Conservation (phyloP, 164 flowering plant genomes). For the Chloranthus sessilifolius region DNA sequence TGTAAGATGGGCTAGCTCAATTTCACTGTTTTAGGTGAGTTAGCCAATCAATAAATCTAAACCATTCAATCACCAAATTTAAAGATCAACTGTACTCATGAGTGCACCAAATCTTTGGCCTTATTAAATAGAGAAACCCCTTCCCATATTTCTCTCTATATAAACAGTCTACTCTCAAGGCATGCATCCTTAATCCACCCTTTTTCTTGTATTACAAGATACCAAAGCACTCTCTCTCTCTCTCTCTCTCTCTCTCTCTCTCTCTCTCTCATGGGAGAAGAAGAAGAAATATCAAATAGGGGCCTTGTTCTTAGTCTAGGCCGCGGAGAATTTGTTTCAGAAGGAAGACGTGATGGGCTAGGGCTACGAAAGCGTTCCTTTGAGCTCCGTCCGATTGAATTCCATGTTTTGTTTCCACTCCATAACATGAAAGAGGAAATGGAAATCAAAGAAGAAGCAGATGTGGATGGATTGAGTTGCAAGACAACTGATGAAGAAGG, state of each 20-base stretch:
- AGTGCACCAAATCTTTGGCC: background rate
- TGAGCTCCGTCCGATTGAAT: constrained; percentile 9
- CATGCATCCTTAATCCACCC: too few species aligned
- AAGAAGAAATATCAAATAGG: constrained; percentile 10
- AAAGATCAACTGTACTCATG: too few species aligned
- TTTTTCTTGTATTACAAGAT: too few species aligned
- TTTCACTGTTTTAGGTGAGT: too few species aligned
- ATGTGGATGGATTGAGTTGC: constrained; percentile 6
- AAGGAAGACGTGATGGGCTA: background rate
- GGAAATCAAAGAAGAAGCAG: constrained; percentile 5
- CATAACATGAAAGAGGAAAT: constrained; percentile 1
- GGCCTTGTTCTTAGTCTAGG: constrained; percentile 18
- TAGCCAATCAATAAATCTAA: too few species aligned
- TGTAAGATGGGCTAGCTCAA: too few species aligned
- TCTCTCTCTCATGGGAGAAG: constrained; percentile 17
- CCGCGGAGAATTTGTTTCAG: background rate
- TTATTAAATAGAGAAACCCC: too few species aligned
- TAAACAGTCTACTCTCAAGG: too few species aligned
- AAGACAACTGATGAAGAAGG: constrained; percentile 7
- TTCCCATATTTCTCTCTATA: too few species aligned
- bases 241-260: background rate
- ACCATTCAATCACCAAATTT: too few species aligned
- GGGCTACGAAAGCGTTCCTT: background rate
- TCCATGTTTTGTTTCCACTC: constrained; percentile 19
- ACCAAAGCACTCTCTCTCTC: background rate